These are phyloP conservation scores for Pueraria montana DNA, from an alignment of 306 rosid genomes.

Conservation along the genomic window DNA sequence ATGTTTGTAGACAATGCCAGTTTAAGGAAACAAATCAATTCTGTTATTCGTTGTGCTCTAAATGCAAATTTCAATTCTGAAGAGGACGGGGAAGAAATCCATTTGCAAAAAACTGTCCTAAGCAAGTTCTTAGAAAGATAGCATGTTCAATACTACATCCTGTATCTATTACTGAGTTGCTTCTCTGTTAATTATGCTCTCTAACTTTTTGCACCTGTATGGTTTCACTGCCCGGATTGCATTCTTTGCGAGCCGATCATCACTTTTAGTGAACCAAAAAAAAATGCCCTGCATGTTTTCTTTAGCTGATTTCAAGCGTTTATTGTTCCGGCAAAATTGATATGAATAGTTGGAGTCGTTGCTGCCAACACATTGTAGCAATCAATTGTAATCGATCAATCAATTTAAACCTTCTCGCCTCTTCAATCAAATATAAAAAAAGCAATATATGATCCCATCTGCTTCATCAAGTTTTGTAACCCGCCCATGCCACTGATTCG, in stretches of 20 bases:
- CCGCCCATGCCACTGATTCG: conserved; percentile 89
- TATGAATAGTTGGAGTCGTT: not conserved
- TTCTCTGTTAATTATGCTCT: not conserved
- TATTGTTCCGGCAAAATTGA: not conserved
- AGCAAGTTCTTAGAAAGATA: conserved; percentile 78
- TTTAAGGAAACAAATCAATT: conserved; percentile 84
- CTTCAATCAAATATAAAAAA: not conserved
- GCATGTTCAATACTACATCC: conserved; percentile 33
- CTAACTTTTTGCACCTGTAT: not conserved
- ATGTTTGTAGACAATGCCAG: conserved; percentile 83
- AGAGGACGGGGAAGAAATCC: conserved; percentile 58
- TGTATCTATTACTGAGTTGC: not conserved
- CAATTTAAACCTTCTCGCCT: not conserved
- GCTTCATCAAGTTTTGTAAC: conserved; percentile 89
- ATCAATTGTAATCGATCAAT: not conserved
- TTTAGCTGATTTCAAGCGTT: not conserved
- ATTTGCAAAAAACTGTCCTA: conserved; percentile 66
- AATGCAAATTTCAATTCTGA: conserved; percentile 59
- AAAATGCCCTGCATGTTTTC: not conserved
- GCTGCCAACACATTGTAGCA: not conserved
- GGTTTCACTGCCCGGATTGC: not conserved
- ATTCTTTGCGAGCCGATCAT: conserved; percentile 1
- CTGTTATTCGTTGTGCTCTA: conserved; percentile 78
- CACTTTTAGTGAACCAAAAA: not conserved
- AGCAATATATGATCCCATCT: conserved; percentile 68